These are phyloP conservation scores for Botryotinia convoluta DNA, from an alignment of 2,329 filamentous ascomycete species.

Conservation along the genomic window DNA sequence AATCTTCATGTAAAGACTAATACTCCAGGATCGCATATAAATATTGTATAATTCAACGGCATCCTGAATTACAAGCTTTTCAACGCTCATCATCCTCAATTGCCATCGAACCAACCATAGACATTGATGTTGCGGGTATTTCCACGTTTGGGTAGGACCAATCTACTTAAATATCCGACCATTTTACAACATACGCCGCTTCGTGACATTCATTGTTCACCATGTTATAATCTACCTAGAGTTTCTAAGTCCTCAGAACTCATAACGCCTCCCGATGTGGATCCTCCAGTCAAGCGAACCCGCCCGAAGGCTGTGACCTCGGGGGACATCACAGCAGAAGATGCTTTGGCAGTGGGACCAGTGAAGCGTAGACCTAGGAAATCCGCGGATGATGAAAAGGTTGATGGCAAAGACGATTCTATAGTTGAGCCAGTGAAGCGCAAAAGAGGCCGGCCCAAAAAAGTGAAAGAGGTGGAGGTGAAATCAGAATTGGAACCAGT, in stretches of 20 bases:
- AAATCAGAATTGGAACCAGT: background rate
- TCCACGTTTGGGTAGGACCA: conserved; percentile 20
- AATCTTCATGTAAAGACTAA: background rate
- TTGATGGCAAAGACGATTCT: background rate
- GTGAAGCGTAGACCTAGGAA: background rate
- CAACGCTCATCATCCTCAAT: background rate
- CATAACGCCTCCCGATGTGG: background rate
- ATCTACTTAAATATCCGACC: conserved; percentile 12
- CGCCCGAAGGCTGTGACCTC: background rate
- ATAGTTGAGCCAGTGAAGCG: background rate
- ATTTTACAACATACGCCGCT: background rate
- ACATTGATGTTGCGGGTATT: conserved; percentile 31
- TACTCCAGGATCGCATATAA: background rate
- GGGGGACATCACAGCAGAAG: background rate
- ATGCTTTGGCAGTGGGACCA: background rate
- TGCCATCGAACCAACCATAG: background rate
- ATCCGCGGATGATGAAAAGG: too few species aligned
- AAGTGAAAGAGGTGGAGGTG: background rate
- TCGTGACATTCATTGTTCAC: background rate
- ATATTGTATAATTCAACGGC: background rate
- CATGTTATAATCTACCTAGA: background rate
- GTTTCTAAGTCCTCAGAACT: background rate
- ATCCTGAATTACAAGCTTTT: background rate
- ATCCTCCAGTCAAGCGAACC: background rate
- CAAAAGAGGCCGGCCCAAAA: background rate